Evolutionary conservation across 345 rosid genomes (phyloP), one percentile per base, ranked within the genome.

Genomic region (Ailanthus altissimus): DNA sequence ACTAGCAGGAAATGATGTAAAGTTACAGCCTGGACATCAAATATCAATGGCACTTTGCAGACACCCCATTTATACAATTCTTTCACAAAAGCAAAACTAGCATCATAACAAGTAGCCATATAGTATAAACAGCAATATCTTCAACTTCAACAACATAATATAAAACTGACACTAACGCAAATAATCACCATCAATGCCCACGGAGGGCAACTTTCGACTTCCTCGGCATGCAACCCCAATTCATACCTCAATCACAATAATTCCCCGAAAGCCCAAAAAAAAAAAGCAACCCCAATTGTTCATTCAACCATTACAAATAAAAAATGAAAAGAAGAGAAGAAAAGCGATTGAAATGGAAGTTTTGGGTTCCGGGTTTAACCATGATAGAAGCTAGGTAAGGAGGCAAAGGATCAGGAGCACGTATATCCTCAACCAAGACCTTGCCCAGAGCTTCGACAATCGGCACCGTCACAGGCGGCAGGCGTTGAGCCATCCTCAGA

Each of bases 331-430:
- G 4, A 36, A 21, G 38, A 40, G 1, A 32, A 60, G 50, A 45
- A 20, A 54, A 18, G 23, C 3, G 57, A 18, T 18, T 5, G 23
- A 56, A 20, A 56, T 6, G 3, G 20, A 25, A 21, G 25, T 7
- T n/a, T 20, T 20, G 2, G 4, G 38, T 47, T 5, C 14, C 26
- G 11, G 71, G 51, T n/a, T 28, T 49, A 15, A 93, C 97, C 93
- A 93, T 96, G 69, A 90, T 80, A 23, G 97, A 95, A 82, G 99
- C 99, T 25, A 92, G 93, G 83, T 95, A 93, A 36, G 99, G 98
- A 80, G 99, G 99, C 14, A 92, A 79, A 77, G 97, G 99, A 80
- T 93, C 97, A 50, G 90, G 91, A 28, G 98, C 91, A 18, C 84
- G 86, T 73, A 96, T 85, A 80, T 93, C 97, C 72, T 93, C 93